Conservation (phyloP, 345 rosid genomes). For the Eutrema yunnanense region DNA sequence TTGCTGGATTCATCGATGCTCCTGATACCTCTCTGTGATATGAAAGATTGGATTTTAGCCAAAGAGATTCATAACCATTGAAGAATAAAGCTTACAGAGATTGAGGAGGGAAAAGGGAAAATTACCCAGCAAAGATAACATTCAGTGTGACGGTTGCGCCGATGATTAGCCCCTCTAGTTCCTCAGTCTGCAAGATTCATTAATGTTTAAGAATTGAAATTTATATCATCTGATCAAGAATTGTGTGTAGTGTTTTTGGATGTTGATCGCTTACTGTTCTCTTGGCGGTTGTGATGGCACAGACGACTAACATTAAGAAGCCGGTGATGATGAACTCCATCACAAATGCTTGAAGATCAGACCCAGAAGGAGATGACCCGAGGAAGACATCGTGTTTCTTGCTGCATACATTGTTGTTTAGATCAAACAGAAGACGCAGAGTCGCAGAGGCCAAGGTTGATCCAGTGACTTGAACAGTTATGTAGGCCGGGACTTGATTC, state of each 20-base stretch:
- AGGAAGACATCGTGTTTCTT: slow-evolving; percentile 59
- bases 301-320: slow-evolving; percentile 80
- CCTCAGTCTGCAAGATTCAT: slow-evolving; percentile 49
- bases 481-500: slow-evolving; percentile 63
- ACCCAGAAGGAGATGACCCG: slow-evolving; percentile 66
- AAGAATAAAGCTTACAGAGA: background rate
- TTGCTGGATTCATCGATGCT: slow-evolving; percentile 76
- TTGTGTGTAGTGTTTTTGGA: background rate
- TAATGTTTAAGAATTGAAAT: background rate
- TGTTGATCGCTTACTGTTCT: slow-evolving; percentile 52
- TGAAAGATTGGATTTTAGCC: background rate
- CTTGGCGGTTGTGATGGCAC: slow-evolving; percentile 74
- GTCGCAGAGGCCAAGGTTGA: slow-evolving; percentile 76
- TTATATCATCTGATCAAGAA: background rate
- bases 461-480: slow-evolving; percentile 62
- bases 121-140: slow-evolving; percentile 80
- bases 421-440: slow-evolving; percentile 53
- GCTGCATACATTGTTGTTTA: slow-evolving; percentile 26
- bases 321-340: slow-evolving; percentile 86
- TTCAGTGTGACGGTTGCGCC: slow-evolving; percentile 83
- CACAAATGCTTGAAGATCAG: slow-evolving; percentile 59
- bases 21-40: slow-evolving; percentile 51
- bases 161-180: slow-evolving; percentile 77
- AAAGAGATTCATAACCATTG: background rate
- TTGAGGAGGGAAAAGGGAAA: background rate